Percentiles rank a stretch among this genome's conserved stretches.
These are phyloP conservation scores for Backusella morwellensis DNA, from an alignment of 192 early-diverging fungal genomes.

Conservation along the genomic window DNA sequence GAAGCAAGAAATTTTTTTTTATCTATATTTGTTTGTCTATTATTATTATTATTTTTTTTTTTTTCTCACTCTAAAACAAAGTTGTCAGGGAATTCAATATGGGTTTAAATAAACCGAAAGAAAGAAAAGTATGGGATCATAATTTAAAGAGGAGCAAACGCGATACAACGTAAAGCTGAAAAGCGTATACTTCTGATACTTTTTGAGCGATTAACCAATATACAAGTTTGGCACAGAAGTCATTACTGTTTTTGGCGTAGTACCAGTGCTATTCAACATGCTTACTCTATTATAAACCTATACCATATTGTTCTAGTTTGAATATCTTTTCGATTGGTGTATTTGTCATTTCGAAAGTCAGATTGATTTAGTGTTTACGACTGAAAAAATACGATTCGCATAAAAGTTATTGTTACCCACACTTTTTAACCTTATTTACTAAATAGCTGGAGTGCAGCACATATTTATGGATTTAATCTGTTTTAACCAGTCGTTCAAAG, in stretches of 20 bases:
- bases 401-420: too few species aligned
- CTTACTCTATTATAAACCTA: too few species aligned
- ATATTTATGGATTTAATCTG: too few species aligned
- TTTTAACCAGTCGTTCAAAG: too few species aligned
- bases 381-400: neutral
- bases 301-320: too few species aligned
- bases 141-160: neutral
- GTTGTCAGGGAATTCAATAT: neutral
- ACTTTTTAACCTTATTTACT: too few species aligned
- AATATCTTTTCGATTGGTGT: neutral
- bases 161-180: neutral
- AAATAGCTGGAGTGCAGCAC: too few species aligned
- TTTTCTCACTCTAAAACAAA: neutral
- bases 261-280: too few species aligned
- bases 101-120: neutral
- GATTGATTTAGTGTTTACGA: neutral
- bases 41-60: neutral
- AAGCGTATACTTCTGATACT: neutral
- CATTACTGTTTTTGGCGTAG: too few species aligned
- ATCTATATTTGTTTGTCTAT: too few species aligned
- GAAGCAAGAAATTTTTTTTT: neutral
- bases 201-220: neutral
- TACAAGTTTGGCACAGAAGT: neutral
- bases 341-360: neutral
- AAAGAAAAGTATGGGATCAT: neutral